Conservation (phyloP, 257 asterid species). For the Nicotiana noctiflora region DNA sequence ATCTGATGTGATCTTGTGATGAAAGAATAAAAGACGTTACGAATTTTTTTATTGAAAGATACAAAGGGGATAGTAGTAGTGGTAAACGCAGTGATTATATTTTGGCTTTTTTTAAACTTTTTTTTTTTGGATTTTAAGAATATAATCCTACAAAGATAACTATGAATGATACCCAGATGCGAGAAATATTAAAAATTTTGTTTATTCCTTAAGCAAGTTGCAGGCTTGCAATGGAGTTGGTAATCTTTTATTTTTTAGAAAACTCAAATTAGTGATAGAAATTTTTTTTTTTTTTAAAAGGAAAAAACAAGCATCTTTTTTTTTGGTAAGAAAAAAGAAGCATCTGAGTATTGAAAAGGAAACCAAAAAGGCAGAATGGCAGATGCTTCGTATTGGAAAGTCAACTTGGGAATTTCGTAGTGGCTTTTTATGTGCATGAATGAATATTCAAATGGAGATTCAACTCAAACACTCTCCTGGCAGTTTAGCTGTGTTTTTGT, state of each 20-base stretch:
- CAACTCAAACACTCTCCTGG: neutral
- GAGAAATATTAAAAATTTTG: neutral
- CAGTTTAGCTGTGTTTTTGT: neutral
- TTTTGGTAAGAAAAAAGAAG: too few relatives aligned
- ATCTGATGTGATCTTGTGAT: neutral
- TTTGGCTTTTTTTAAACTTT: neutral
- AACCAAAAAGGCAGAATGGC: neutral
- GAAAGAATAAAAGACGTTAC: neutral
- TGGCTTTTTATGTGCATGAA: neutral
- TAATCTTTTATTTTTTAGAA: neutral
- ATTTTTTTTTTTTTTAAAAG: too few relatives aligned
- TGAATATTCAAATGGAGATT: neutral
- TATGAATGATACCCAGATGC: neutral
- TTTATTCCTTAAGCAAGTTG: neutral
- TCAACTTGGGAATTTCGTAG: neutral
- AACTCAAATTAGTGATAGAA: neutral
- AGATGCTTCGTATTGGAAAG: neutral
- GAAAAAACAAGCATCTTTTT: too few relatives aligned
- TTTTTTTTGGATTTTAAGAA: neutral
- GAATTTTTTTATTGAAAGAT: neutral
- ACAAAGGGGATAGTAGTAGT: neutral
- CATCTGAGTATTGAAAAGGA: neutral
- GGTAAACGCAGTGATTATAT: neutral
- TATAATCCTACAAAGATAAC: neutral
- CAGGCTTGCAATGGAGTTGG: neutral